These are phyloP conservation scores for Chlorella sp. DNA, from an alignment of 139 green algal species.

Conservation along the genomic window DNA sequence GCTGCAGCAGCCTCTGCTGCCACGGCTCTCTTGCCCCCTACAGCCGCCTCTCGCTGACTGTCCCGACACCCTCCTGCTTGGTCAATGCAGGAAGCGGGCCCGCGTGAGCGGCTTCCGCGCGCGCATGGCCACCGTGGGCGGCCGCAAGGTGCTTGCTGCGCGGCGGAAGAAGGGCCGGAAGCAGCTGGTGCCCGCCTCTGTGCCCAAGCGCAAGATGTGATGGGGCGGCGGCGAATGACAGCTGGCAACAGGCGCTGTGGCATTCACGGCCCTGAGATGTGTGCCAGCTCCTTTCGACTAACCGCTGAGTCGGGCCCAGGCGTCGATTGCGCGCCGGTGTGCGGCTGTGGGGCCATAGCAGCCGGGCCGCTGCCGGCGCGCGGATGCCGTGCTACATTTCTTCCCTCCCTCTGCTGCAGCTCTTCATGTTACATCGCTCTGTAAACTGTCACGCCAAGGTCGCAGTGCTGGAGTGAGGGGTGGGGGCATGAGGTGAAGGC, in stretches of 20 bases:
- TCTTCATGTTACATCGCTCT: neutral
- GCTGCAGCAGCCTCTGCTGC: no score
- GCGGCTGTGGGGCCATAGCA: neutral
- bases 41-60: no score
- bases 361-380: neutral
- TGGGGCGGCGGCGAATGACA: neutral
- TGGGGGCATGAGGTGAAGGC: no score
- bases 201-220: slow-evolving; percentile 47
- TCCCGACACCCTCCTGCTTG: neutral
- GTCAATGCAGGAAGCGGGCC: slow-evolving; percentile 65
- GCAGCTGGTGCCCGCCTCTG: slow-evolving; percentile 63
- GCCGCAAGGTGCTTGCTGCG: slow-evolving; percentile 69
- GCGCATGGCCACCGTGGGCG: slow-evolving; percentile 68
- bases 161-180: slow-evolving; percentile 74
- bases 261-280: no score
- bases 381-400: neutral
- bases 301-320: no score
- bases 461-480: no score
- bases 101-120: slow-evolving; percentile 79
- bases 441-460: no score
- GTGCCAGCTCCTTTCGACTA: no score
- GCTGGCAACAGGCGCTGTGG: neutral
- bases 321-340: no score
- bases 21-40: no score
- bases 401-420: neutral